phyloP scores from a whole-genome alignment of 2,329 filamentous ascomycete genomes.

The Berkeleyomyces rouxiae region DNA sequence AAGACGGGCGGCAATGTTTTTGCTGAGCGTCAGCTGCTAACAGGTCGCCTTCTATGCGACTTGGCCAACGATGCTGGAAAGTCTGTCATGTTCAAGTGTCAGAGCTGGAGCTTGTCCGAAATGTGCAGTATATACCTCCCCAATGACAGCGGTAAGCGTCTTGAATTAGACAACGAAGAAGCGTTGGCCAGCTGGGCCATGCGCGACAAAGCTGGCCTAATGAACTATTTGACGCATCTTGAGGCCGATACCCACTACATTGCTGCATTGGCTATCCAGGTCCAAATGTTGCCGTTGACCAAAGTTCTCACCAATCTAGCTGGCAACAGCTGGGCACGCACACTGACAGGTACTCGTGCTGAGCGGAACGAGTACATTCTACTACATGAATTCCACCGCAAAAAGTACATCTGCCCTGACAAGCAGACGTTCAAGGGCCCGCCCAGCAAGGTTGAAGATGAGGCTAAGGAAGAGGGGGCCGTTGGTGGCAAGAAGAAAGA shows the following conservation, averaged over 20 bases:
- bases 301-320: slow-evolving; percentile 93
- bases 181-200: slow-evolving; percentile 76
- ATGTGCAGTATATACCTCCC: slow-evolving; percentile 88
- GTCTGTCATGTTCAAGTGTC: slow-evolving; percentile 91
- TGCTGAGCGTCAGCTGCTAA: slow-evolving; percentile 74
- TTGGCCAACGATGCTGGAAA: slow-evolving; percentile 93
- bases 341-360: slow-evolving; percentile 83
- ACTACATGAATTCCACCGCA: slow-evolving; percentile 87
- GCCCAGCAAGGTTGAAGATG: slow-evolving; percentile 5
- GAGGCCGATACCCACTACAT: slow-evolving; percentile 95
- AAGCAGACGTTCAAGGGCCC: slow-evolving; percentile 63
- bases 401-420: slow-evolving; percentile 96
- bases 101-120: slow-evolving; percentile 94
- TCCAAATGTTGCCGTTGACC: slow-evolving; percentile 83
- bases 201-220: slow-evolving; percentile 59
- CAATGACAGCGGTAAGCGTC: slow-evolving; percentile 46
- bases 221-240: slow-evolving; percentile 88
- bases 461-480: slow-evolving; percentile 37
- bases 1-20: slow-evolving; percentile 83
- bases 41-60: slow-evolving; percentile 82
- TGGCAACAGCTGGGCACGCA: slow-evolving; percentile 95
- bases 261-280: slow-evolving; percentile 70
- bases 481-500: slow-evolving; percentile 86
- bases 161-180: slow-evolving; percentile 76
- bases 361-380: slow-evolving; percentile 99